Conservation (phyloP, 208 protist species). For the Trypanosoma mega region DNA sequence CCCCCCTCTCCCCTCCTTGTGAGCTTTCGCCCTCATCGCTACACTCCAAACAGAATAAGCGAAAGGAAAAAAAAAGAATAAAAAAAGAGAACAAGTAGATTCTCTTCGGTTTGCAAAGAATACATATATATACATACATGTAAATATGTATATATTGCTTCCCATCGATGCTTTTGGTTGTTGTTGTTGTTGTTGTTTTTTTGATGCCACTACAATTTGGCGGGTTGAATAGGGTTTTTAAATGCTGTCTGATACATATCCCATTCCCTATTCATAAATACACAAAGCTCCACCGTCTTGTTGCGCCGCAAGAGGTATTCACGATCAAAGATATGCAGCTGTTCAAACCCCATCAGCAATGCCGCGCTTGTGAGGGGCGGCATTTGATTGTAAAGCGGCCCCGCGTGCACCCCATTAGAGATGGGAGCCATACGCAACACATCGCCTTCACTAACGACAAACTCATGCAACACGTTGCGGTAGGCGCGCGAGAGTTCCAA, state of each 20-base stretch:
- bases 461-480: conserved; percentile 87
- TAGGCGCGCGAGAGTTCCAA: conserved; percentile 83
- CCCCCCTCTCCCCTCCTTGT: not conserved
- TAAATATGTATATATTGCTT: conserved; percentile 3
- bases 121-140: no score
- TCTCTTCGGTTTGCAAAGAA: no score
- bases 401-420: conserved; percentile 54
- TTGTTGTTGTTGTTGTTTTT: conserved; percentile 3
- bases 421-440: conserved; percentile 79
- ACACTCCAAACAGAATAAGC: no score
- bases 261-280: conserved; percentile 89
- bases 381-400: conserved; percentile 76
- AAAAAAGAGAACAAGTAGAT: no score
- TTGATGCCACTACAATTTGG: conserved; percentile 4
- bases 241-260: conserved; percentile 81
- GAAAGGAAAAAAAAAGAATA: no score
- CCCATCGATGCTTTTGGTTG: not conserved
- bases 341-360: conserved; percentile 75
- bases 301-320: conserved; percentile 71
- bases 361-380: conserved; percentile 69
- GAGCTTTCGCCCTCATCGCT: not conserved
- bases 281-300: conserved; percentile 79
- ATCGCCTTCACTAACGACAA: conserved; percentile 65
- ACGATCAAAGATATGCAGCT: conserved; percentile 76
- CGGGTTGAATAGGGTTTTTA: conserved; percentile 33